These are phyloP conservation scores for Vitis hybrid DNA, from an alignment of 177 flowering plant species.

Conservation along the genomic window DNA sequence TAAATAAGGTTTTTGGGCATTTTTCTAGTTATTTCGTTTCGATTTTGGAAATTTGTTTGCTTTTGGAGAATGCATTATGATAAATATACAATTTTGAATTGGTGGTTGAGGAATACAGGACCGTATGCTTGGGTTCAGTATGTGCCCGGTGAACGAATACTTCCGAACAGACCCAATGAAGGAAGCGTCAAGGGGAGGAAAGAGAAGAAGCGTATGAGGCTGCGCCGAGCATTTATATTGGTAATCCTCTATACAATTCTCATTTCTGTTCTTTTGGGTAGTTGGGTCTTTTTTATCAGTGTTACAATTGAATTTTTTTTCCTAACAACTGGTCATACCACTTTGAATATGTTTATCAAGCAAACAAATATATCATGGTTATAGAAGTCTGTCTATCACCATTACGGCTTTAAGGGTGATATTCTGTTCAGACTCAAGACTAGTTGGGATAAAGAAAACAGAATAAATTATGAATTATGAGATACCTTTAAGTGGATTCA, in stretches of 20 bases:
- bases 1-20: background rate
- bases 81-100: background rate
- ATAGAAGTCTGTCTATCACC: too few relatives aligned
- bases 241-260: conserved; percentile 27
- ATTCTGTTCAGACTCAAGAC: too few relatives aligned
- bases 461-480: too few relatives aligned
- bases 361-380: too few relatives aligned
- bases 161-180: conserved; percentile 56
- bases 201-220: conserved; percentile 67
- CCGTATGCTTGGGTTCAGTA: conserved; percentile 60
- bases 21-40: background rate
- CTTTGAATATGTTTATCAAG: too few relatives aligned
- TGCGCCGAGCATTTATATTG: conserved; percentile 57
- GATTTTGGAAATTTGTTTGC: background rate
- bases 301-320: too few relatives aligned
- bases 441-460: too few relatives aligned
- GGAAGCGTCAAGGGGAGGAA: conserved; percentile 82
- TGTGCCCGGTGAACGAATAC: conserved; percentile 31
- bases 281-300: too few relatives aligned
- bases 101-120: conserved; percentile 44
- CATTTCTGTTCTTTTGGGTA: background rate
- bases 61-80: background rate
- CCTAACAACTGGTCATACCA: too few relatives aligned
- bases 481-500: too few relatives aligned
- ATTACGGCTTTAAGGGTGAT: too few relatives aligned